Evolutionary conservation across 1,284 basidiomycete species (phyloP).

Genomic region (Ganoderma resinaceum): DNA sequence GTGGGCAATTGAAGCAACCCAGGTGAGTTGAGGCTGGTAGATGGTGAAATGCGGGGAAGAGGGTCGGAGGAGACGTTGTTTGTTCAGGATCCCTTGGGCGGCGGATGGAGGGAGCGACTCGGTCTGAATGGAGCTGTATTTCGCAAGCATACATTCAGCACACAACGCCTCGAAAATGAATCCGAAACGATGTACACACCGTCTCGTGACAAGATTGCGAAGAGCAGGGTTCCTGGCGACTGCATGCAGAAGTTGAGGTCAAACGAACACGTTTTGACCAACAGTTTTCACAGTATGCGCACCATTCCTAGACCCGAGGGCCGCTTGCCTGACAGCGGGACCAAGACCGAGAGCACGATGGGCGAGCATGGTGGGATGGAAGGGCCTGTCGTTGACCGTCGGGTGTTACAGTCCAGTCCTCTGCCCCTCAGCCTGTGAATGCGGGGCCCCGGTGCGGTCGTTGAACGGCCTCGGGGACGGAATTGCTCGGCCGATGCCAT

Average conservation of each 20-base stretch:
- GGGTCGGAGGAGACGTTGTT: conserved; percentile 86
- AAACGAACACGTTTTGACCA: no score
- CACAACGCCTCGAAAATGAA: neutral
- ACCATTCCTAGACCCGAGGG: conserved; percentile 57
- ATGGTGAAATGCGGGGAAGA: conserved; percentile 94
- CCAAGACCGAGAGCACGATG: conserved; percentile 59
- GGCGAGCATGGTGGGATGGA: conserved; percentile 49
- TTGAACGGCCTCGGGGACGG: neutral
- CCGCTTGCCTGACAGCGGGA: conserved; percentile 56
- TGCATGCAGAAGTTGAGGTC: conserved; percentile 35
- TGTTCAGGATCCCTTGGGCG: conserved; percentile 78
- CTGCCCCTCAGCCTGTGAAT: no score
- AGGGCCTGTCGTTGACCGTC: conserved; percentile 13
- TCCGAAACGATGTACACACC: conserved; percentile 44
- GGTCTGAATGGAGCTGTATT: conserved; percentile 57
- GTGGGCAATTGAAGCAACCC: conserved; percentile 86
- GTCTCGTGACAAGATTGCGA: conserved; percentile 51
- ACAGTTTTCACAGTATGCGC: conserved; percentile 14
- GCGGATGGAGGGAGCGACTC: conserved; percentile 68
- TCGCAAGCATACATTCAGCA: neutral
- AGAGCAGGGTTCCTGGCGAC: conserved; percentile 42
- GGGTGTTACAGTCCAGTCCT: neutral
- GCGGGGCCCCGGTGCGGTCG: no score
- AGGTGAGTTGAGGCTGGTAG: conserved; percentile 96
- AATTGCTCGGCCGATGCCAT: neutral